phyloP scores from a whole-genome alignment of 2,329 filamentous ascomycete species.

The Orbilia blumenaviensis region DNA sequence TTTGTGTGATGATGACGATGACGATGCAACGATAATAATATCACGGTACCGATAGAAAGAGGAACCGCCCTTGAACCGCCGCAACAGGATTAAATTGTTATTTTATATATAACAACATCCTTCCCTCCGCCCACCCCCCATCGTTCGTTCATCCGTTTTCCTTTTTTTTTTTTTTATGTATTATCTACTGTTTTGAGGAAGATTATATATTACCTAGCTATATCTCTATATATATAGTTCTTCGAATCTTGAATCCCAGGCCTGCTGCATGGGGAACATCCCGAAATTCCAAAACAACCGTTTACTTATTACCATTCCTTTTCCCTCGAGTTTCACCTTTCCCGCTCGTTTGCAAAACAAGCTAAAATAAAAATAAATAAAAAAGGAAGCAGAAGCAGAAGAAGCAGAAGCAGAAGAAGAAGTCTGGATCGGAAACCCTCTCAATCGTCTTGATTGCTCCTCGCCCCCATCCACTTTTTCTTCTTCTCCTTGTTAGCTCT shows the following conservation, averaged over 20 bases:
- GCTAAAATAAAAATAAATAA: background rate
- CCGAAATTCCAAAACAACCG: background rate
- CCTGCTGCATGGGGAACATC: too few species aligned
- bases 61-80: background rate
- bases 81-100: background rate
- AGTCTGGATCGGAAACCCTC: too few species aligned
- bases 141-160: too few species aligned
- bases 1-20: constrained; percentile 49
- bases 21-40: constrained; percentile 33
- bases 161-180: background rate
- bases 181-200: too few species aligned
- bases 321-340: background rate
- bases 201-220: too few species aligned
- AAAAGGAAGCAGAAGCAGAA: too few species aligned
- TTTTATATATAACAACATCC: background rate
- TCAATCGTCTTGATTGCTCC: background rate
- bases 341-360: background rate
- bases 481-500: too few species aligned
- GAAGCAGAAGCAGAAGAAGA: too few species aligned
- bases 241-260: too few species aligned
- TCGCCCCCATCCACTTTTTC: background rate
- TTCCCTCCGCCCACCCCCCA: too few species aligned
- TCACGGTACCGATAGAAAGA: background rate
- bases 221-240: background rate
- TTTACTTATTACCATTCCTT: background rate